phyloP scores from a whole-genome alignment of 306 rosid species.

The Sindora glabra region DNA sequence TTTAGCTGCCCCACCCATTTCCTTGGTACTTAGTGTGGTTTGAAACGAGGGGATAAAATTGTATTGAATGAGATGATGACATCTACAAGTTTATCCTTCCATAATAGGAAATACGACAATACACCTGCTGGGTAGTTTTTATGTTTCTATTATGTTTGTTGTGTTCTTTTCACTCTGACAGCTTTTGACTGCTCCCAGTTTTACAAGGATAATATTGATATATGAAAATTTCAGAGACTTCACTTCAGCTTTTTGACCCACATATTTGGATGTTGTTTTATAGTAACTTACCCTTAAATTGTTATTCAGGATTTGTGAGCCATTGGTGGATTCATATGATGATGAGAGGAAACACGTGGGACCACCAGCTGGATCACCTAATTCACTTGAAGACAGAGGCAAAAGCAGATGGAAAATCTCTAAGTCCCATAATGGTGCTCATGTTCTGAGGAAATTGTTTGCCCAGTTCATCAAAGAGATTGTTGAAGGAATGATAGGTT shows the following conservation, averaged over 20 bases:
- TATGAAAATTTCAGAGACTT: background rate
- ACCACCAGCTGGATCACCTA: conserved; percentile 27
- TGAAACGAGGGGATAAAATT: background rate
- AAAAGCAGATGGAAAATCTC: conserved; percentile 76
- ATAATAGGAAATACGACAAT: too few relatives aligned
- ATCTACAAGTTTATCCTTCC: too few relatives aligned
- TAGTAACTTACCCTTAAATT: conserved; percentile 16
- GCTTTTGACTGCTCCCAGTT: too few relatives aligned
- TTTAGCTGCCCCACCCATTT: background rate
- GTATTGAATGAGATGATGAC: background rate
- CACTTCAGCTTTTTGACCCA: background rate
- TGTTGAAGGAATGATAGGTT: conserved; percentile 97
- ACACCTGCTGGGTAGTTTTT: too few relatives aligned
- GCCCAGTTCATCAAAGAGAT: conserved; percentile 86
- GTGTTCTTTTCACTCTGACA: too few relatives aligned
- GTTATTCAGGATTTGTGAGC: conserved; percentile 72
- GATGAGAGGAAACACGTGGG: conserved; percentile 31
- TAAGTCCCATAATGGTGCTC: conserved; percentile 39
- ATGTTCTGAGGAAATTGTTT: conserved; percentile 62
- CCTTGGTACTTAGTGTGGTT: background rate
- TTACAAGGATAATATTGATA: background rate
- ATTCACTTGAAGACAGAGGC: conserved; percentile 32
- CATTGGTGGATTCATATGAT: conserved; percentile 55
- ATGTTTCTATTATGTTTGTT: too few relatives aligned
- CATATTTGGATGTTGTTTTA: background rate